Evolutionary conservation across 495 filamentous ascomycete genomes (phyloP).

Genomic region (Neurospora sp.): DNA sequence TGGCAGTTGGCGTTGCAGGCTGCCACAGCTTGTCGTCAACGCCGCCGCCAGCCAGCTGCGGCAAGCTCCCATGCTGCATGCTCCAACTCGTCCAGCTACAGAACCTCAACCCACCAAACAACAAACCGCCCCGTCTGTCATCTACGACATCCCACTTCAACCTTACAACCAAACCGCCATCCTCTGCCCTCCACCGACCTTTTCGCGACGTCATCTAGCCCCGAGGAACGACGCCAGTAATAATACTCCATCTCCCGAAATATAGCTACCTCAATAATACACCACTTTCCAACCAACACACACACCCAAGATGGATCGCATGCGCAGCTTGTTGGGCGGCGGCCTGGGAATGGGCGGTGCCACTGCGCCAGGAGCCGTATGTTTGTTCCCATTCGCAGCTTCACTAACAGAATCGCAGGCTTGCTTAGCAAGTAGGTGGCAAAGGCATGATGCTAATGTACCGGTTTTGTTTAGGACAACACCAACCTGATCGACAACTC

Average conservation of each 20-base stretch:
- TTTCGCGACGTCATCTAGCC: neutral
- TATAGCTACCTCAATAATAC: neutral
- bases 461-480: conserved; percentile 51
- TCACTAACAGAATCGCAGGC: neutral
- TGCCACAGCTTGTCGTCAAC: conserved; percentile 31
- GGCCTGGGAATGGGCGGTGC: conserved; percentile 55
- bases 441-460: neutral
- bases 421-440: neutral
- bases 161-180: neutral
- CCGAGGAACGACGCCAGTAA: neutral
- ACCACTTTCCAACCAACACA: neutral
- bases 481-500: conserved; percentile 91
- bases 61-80: neutral
- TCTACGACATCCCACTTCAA: neutral
- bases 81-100: neutral
- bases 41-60: neutral
- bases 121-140: neutral
- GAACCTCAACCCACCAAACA: neutral
- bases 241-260: neutral
- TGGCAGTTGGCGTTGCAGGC: conserved; percentile 14
- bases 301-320: conserved; percentile 61
- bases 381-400: conserved; percentile 21
- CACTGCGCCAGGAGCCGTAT: conserved; percentile 64
- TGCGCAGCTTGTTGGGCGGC: conserved; percentile 74
- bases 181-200: neutral